A percentile compares a stretch with the other conserved stretches of the same genome.
Evolutionary conservation across 495 filamentous ascomycete species (phyloP).

Genomic region (Aspergillus campestris): DNA sequence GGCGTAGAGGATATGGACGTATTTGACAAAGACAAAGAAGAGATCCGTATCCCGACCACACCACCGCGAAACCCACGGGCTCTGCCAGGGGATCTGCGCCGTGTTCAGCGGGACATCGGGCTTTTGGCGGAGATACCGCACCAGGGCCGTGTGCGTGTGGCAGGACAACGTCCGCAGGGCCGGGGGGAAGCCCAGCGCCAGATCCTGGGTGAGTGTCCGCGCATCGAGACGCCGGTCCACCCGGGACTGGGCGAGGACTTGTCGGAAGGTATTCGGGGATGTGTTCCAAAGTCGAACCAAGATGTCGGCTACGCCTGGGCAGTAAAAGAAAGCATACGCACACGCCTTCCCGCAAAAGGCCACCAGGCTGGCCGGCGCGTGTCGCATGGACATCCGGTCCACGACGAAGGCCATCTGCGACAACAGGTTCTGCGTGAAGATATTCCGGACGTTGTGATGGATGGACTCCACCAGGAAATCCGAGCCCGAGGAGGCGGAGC

Average conservation of each 20-base stretch:
- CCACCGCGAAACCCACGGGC: constrained; percentile 82
- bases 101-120: constrained; percentile 61
- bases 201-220: constrained; percentile 38
- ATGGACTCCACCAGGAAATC: constrained; percentile 83
- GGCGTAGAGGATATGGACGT: constrained; percentile 73
- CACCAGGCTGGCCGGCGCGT: constrained; percentile 86
- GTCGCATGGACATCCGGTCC: constrained; percentile 82
- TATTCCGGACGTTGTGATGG: constrained; percentile 86
- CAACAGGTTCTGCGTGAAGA: constrained; percentile 79
- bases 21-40: constrained; percentile 89
- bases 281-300: constrained; percentile 78
- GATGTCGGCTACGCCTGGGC: constrained; percentile 79
- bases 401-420: constrained; percentile 84
- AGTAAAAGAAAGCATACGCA: constrained; percentile 96
- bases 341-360: constrained; percentile 90
- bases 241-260: constrained; percentile 61
- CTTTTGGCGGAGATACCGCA: constrained; percentile 57
- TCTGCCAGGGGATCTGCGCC: constrained; percentile 71
- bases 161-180: constrained; percentile 65
- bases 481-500: constrained; percentile 45
- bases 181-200: constrained; percentile 65
- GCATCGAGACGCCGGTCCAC: constrained; percentile 29
- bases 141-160: constrained; percentile 52
- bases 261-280: constrained; percentile 54
- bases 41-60: constrained; percentile 84